A percentile compares a stretch with the other conserved stretches of the same genome.
Evolutionary conservation across 1,139 yeast species (phyloP).

Genomic region (Nakaseomyces uthaithaninus): DNA sequence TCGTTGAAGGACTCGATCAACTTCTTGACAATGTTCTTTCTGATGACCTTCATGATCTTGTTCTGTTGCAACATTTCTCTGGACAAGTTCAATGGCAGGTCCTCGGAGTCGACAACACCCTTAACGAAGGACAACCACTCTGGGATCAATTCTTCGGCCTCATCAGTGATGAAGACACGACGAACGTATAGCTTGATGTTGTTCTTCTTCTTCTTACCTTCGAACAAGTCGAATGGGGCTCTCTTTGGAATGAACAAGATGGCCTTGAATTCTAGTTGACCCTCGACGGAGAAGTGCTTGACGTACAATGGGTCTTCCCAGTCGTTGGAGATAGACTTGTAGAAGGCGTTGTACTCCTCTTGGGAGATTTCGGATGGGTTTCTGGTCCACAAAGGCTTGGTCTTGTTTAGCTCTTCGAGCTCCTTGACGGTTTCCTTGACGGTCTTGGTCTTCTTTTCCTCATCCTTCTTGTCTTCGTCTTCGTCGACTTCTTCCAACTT

Average conservation of each 20-base stretch:
- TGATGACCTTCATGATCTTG: constrained; percentile 98
- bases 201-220: constrained; percentile 96
- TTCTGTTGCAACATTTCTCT: constrained; percentile 99
- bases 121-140: constrained; percentile 96
- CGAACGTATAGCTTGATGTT: constrained; percentile 98
- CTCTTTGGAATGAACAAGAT: constrained; percentile 97
- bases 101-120: constrained; percentile 99
- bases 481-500: constrained; percentile 67
- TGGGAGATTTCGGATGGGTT: constrained; percentile 95
- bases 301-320: constrained; percentile 99
- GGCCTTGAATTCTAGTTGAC: constrained; percentile 99
- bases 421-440: constrained; percentile 82
- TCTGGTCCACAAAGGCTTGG: constrained; percentile 99
- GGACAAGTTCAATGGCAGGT: constrained; percentile 98
- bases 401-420: constrained; percentile 96
- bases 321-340: constrained; percentile 98
- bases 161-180: constrained; percentile 99
- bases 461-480: constrained; percentile 51
- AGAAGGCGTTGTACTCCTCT: constrained; percentile 98
- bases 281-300: constrained; percentile 99
- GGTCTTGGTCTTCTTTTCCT: constrained; percentile 65
- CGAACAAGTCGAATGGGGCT: constrained; percentile 98
- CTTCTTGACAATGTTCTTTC: constrained; percentile 98
- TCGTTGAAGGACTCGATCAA: constrained; percentile 97
- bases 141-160: constrained; percentile 98